Base-by-base conservation (phyloP, 768 basidiomycete genomes). In the Tricholoma matsutake region DNA sequence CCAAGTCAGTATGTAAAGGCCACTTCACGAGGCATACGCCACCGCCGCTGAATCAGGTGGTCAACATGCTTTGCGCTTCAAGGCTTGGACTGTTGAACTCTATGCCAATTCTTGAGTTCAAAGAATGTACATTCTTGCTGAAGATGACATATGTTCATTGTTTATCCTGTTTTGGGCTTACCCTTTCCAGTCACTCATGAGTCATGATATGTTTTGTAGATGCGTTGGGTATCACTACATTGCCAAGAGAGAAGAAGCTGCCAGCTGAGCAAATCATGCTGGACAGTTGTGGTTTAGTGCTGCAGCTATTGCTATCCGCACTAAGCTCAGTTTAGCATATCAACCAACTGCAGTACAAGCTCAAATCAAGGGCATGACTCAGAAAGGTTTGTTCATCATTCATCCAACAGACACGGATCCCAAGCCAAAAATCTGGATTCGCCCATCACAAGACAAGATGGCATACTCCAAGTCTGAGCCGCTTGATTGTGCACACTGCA, bases 231-330 rank as follows among this genome's bases (percentile, higher is more conserved):
- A 77, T 78, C 76, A 41, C 22, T 25, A 3, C 22, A 25, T 25
- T 25, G 22, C 22, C 71, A 14, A 49, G 68, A 57, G 61, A 52
- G 57, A 63, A 70, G 57, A 71, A 84, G 65, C 67, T 82, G 0
- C 79, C 82, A 0, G 74, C 87, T 0, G 82, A 88, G 28, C 79
- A 85, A 57, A 77, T 83, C 7, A 82, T 89, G 75, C 91, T 89
- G 0, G 91, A 92, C 67, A 90, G 91, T 0, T 89, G 88, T 71
- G 89, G 91, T 0, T 89, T 2, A 92, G 88, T 65, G 79, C 78
- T 10, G 76, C 82, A 0, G 85, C 80, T 0, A 0, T 69, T 71
- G 1, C 58, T 64, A 0, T 83, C 87, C 4, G 75, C 74, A 28
- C 68, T 67, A 8, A 62, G 69, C 0, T 65, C 83, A 57, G 71